Percentiles rank a stretch among this genome's conserved stretches.
Conservation (phyloP, 2,329 filamentous ascomycete genomes). For the Aplosporella prunicola region DNA sequence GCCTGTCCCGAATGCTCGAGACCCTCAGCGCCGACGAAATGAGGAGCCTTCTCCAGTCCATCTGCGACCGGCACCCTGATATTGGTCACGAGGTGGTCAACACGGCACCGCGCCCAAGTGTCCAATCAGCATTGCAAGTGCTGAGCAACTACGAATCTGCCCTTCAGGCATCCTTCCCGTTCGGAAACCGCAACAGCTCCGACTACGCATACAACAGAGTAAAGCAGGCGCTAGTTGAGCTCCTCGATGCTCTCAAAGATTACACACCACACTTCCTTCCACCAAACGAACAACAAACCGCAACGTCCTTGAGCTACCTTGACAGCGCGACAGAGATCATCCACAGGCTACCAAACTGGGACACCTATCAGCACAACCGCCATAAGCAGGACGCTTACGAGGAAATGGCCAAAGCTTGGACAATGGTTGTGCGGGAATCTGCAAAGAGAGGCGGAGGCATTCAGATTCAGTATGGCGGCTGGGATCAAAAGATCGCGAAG, state of each 20-base stretch:
- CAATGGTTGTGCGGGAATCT: slow-evolving; percentile 80
- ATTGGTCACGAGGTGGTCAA: slow-evolving; percentile 77
- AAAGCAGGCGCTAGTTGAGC: slow-evolving; percentile 64
- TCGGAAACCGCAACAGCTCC: slow-evolving; percentile 70
- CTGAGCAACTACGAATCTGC: slow-evolving; percentile 71
- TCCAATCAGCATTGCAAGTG: slow-evolving; percentile 69
- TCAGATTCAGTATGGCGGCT: slow-evolving; percentile 76
- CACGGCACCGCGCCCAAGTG: slow-evolving; percentile 78
- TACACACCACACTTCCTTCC: slow-evolving; percentile 95
- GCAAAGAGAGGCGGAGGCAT: slow-evolving; percentile 87
- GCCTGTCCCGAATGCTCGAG: slow-evolving; percentile 74
- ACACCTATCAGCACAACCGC: slow-evolving; percentile 75
- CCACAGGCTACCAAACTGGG: slow-evolving; percentile 84
- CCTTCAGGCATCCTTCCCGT: slow-evolving; percentile 72
- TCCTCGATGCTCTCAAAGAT: slow-evolving; percentile 84
- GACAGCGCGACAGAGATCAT: slow-evolving; percentile 86
- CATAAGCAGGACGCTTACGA: slow-evolving; percentile 96
- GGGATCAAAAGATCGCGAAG: slow-evolving; percentile 79
- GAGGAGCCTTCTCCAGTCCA: slow-evolving; percentile 74
- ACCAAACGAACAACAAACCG: slow-evolving; percentile 77
- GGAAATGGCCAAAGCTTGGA: slow-evolving; percentile 90
- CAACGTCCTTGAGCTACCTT: slow-evolving; percentile 74
- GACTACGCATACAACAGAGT: slow-evolving; percentile 96
- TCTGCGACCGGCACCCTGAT: slow-evolving; percentile 82
- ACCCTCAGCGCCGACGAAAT: slow-evolving; percentile 81